Conservation (phyloP, 2,329 filamentous ascomycete genomes). For the Byssothecium circinans region DNA sequence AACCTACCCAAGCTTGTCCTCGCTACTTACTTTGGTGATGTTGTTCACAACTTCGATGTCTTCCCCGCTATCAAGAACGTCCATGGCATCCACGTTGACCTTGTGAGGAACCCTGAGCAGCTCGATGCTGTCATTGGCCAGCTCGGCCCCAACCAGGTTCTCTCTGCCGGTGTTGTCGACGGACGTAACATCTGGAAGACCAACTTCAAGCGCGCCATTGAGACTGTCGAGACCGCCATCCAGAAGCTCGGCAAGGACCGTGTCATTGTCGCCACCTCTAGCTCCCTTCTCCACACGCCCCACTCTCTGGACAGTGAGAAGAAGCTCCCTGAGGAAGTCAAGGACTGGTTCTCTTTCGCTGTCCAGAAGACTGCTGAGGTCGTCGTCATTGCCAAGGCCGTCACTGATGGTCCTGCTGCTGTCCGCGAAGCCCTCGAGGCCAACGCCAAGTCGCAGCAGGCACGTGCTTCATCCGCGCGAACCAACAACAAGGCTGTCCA, state of each 20-base stretch:
- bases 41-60: constrained; percentile 97
- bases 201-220: constrained; percentile 95
- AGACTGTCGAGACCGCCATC: constrained; percentile 83
- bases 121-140: constrained; percentile 80
- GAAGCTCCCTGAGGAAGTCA: constrained; percentile 91
- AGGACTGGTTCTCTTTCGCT: constrained; percentile 98
- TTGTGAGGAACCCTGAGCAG: constrained; percentile 98
- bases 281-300: constrained; percentile 96
- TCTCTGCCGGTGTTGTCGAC: constrained; percentile 96
- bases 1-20: constrained; percentile 86
- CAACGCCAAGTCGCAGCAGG: constrained; percentile 91
- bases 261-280: constrained; percentile 94
- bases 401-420: constrained; percentile 85
- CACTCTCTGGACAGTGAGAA: constrained; percentile 99
- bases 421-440: constrained; percentile 90
- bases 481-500: constrained; percentile 98
- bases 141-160: constrained; percentile 83
- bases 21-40: constrained; percentile 98
- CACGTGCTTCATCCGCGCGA: constrained; percentile 86
- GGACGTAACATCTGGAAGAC: constrained; percentile 99
- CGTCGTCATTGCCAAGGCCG: constrained; percentile 91
- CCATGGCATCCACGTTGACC: constrained; percentile 88
- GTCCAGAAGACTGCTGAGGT: constrained; percentile 92
- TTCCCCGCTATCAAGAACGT: constrained; percentile 72
- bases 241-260: constrained; percentile 97